Conservation (phyloP, 2,329 filamentous ascomycete species). For the Akanthomyces dipterigenus region DNA sequence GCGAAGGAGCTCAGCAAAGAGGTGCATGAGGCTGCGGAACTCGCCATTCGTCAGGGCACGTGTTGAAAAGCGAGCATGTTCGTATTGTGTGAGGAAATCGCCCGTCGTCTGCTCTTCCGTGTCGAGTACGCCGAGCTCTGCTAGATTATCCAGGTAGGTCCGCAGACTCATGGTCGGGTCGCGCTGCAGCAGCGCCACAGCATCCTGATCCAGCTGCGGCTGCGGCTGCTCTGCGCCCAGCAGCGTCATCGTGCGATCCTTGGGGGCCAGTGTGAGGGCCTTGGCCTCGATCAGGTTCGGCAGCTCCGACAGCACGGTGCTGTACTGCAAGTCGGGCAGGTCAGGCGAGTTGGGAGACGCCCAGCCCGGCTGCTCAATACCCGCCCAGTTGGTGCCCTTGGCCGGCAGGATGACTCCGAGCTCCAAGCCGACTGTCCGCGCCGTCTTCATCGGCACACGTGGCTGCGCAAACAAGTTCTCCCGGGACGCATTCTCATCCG, state of each 20-base stretch:
- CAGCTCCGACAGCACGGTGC: slow-evolving; percentile 72
- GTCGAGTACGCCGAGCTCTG: slow-evolving; percentile 55
- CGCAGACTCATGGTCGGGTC: slow-evolving; percentile 66
- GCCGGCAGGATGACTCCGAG: slow-evolving; percentile 42
- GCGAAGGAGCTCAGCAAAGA: slow-evolving; percentile 75
- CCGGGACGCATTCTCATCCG: slow-evolving; percentile 1
- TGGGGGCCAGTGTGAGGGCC: slow-evolving; percentile 76
- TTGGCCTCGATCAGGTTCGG: slow-evolving; percentile 89
- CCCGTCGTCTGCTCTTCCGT: slow-evolving; percentile 30
- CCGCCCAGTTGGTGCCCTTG: slow-evolving; percentile 62
- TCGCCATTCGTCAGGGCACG: slow-evolving; percentile 58
- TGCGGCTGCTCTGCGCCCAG: slow-evolving; percentile 33
- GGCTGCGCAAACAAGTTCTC: slow-evolving; percentile 22
- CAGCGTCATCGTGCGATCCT: slow-evolving; percentile 27
- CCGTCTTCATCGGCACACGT: slow-evolving; percentile 19
- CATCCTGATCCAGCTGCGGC: slow-evolving; percentile 52
- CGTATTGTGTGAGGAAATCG: slow-evolving; percentile 71
- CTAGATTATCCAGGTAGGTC: slow-evolving; percentile 69
- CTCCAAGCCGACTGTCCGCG: slow-evolving; percentile 29
- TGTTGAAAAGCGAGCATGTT: slow-evolving; percentile 76
- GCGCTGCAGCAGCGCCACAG: slow-evolving; percentile 62
- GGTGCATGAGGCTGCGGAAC: slow-evolving; percentile 74
- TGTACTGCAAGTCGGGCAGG: slow-evolving; percentile 76
- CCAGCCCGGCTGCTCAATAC: slow-evolving; percentile 85
- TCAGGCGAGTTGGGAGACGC: slow-evolving; percentile 70